phyloP scores from a whole-genome alignment of 78 protist species.

The Dictyostelium firmibasis region DNA sequence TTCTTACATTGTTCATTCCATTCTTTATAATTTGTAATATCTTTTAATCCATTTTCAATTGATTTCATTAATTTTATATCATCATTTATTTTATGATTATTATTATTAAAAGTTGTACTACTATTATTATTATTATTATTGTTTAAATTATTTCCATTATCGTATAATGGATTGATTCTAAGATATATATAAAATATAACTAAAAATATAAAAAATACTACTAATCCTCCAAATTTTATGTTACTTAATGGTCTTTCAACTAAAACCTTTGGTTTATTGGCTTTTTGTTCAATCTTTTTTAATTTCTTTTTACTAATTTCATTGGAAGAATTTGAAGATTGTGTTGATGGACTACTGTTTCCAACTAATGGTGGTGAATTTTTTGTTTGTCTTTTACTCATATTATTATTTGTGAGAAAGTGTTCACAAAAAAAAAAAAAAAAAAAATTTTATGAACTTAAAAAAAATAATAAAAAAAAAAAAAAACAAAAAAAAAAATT shows the following conservation, averaged over 20 bases:
- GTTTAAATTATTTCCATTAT: not conserved
- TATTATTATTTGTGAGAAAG: not conserved
- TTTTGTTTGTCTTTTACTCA: slow-evolving; percentile 7
- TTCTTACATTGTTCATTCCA: not conserved
- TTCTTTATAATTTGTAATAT: not conserved
- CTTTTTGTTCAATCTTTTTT: not conserved
- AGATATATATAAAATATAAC: not conserved
- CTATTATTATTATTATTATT: not conserved
- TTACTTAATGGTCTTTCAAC: not conserved
- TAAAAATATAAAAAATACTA: not conserved
- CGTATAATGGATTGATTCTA: not conserved
- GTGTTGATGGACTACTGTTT: not conserved
- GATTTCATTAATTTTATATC: not conserved
- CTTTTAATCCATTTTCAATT: slow-evolving; percentile 10
- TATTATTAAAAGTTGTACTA: not conserved
- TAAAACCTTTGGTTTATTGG: not conserved
- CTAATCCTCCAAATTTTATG: not conserved
- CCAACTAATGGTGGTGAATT: not conserved
- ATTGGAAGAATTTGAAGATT: too few relatives aligned
- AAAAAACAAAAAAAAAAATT: too few relatives aligned
- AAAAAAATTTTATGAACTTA: too few relatives aligned
- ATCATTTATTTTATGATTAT: not conserved
- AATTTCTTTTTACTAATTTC: not conserved
- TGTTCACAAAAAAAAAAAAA: not conserved
- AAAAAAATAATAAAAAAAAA: not conserved